Percentiles rank a stretch among this genome's conserved stretches.
These are phyloP conservation scores for Phytophthora fragariaefolia DNA, from an alignment of 352 stramenopile species.

Conservation along the genomic window DNA sequence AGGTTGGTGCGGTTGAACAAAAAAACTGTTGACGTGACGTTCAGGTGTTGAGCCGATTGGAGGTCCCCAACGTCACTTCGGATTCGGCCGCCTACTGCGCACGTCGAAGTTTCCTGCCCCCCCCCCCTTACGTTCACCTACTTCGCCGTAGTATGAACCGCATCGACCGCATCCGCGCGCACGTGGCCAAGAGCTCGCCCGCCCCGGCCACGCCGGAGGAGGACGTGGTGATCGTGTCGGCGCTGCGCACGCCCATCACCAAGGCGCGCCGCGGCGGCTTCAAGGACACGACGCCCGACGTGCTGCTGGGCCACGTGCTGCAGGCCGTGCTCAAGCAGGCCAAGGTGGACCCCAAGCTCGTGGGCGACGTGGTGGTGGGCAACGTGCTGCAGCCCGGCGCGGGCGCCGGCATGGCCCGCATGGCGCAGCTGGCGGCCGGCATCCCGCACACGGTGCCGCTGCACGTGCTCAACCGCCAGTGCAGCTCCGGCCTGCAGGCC, in stretches of 20 bases:
- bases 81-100: conserved; percentile 17
- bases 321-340: conserved; percentile 82
- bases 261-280: conserved; percentile 90
- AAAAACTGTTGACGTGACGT: conserved; percentile 32
- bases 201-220: conserved; percentile 47
- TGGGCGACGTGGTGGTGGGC: conserved; percentile 86
- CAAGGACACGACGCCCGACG: conserved; percentile 93
- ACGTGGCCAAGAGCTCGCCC: conserved; percentile 51
- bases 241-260: conserved; percentile 86
- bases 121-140: neutral
- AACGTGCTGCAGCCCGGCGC: conserved; percentile 89
- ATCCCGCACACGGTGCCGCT: conserved; percentile 83
- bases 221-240: conserved; percentile 87
- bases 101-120: conserved; percentile 12
- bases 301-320: conserved; percentile 88
- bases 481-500: conserved; percentile 87
- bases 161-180: conserved; percentile 76
- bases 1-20: conserved; percentile 9
- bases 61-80: conserved; percentile 8
- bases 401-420: conserved; percentile 79
- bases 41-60: no score
- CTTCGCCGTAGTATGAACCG: conserved; percentile 71
- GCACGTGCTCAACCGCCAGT: conserved; percentile 88
- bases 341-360: conserved; percentile 77
- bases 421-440: conserved; percentile 77